Conservation (phyloP, 305 asterid species). For the Fraxinus albicans region DNA sequence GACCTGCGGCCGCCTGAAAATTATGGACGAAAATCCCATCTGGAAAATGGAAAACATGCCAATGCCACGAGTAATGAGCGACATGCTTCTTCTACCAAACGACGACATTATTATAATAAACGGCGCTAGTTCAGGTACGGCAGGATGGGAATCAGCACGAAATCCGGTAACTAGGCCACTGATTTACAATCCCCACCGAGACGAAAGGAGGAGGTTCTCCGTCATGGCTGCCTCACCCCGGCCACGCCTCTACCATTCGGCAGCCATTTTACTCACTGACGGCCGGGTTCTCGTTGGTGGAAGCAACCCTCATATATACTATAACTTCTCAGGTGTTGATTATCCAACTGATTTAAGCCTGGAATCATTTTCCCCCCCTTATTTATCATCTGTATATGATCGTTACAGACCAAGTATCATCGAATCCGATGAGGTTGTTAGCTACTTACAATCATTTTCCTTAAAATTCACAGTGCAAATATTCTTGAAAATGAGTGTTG, state of each 20-base stretch:
- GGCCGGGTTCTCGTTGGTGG: conserved; percentile 64
- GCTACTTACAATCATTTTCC: conserved; percentile 31
- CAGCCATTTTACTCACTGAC: conserved; percentile 48
- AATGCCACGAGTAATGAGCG: conserved; percentile 60
- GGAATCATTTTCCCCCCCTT: conserved; percentile 64
- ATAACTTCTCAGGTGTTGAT: conserved; percentile 51
- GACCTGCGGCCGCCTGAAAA: conserved; percentile 49
- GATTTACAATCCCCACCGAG: conserved; percentile 34
- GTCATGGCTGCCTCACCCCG: conserved; percentile 32
- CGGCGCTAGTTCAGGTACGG: conserved; percentile 57
- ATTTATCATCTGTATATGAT: conserved; percentile 33
- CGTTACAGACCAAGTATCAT: conserved; percentile 37
- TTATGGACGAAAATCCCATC: conserved; percentile 26
- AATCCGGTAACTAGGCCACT: conserved; percentile 47
- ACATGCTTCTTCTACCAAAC: conserved; percentile 52
- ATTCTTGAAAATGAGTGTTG: conserved; percentile 2
- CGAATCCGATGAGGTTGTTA: conserved; percentile 10
- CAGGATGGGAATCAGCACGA: conserved; percentile 54
- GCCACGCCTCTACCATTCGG: conserved; percentile 65
- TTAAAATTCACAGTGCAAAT: conserved; percentile 28
- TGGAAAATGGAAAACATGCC: conserved; percentile 69
- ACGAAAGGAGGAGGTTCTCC: conserved; percentile 20
- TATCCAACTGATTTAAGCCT: conserved; percentile 65
- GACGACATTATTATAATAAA: conserved; percentile 54
- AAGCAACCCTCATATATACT: conserved; percentile 53